Evolutionary conservation across 1,284 basidiomycete species (phyloP).

Genomic region (Fomitiporia mediterranea): DNA sequence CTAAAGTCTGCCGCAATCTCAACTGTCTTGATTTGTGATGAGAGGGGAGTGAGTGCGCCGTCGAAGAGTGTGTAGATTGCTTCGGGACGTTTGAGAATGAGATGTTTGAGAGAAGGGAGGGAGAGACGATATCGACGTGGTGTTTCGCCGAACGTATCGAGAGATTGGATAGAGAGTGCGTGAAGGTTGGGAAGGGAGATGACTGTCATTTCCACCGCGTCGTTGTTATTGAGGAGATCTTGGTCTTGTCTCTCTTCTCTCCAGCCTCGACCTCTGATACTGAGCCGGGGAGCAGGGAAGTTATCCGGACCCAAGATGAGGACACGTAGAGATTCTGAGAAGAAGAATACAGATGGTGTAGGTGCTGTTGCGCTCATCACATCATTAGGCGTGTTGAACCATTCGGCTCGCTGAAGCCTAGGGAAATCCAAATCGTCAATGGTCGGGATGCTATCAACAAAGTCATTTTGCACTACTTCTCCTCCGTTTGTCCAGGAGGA

Average conservation of each 20-base stretch:
- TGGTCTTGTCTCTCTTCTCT: neutral
- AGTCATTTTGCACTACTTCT: neutral
- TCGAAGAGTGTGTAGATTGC: constrained; percentile 11
- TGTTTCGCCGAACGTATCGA: neutral
- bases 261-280: neutral
- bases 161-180: constrained; percentile 7
- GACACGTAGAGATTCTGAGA: constrained; percentile 7
- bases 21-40: neutral
- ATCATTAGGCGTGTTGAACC: constrained; percentile 3
- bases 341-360: neutral
- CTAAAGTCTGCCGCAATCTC: neutral
- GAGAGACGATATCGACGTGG: neutral
- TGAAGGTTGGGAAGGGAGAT: constrained; percentile 14
- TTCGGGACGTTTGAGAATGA: constrained; percentile 5
- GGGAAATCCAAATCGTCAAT: constrained; percentile 3
- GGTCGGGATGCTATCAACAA: neutral
- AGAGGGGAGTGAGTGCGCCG: neutral
- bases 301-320: constrained; percentile 6
- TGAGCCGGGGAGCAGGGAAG: neutral
- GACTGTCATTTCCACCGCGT: neutral
- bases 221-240: too few relatives aligned
- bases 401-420: constrained; percentile 4
- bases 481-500: neutral
- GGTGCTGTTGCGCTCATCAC: neutral
- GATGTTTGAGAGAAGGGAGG: constrained; percentile 7